Conservation (phyloP, 768 basidiomycete species). For the Tulasnella sp. region DNA sequence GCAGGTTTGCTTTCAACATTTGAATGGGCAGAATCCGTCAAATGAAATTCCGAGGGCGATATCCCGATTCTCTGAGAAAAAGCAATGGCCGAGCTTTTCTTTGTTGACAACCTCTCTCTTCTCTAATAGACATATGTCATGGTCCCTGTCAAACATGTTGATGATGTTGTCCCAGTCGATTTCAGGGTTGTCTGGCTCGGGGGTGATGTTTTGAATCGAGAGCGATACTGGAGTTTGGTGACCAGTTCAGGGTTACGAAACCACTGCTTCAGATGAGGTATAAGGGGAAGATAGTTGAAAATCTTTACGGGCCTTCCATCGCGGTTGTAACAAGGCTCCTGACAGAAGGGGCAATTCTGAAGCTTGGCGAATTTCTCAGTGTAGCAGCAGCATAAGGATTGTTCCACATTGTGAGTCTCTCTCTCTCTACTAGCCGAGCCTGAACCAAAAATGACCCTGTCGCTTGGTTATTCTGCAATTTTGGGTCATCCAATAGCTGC, state of each 20-base stretch:
- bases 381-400: conserved; percentile 45
- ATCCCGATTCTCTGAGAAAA: conserved; percentile 44
- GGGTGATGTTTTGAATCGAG: conserved; percentile 32
- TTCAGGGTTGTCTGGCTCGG: not conserved
- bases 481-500: too few relatives aligned
- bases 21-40: conserved; percentile 47
- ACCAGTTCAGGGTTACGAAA: conserved; percentile 34
- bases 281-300: conserved; percentile 45
- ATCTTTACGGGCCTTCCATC: conserved; percentile 34
- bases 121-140: conserved; percentile 37
- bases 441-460: too few relatives aligned
- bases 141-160: conserved; percentile 42
- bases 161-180: conserved; percentile 32
- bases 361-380: conserved; percentile 38
- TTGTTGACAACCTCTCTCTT: conserved; percentile 38
- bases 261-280: conserved; percentile 39
- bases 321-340: conserved; percentile 35
- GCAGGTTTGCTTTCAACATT: conserved; percentile 37
- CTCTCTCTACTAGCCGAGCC: too few relatives aligned
- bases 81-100: conserved; percentile 33
- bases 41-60: conserved; percentile 46
- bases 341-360: conserved; percentile 42
- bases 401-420: too few relatives aligned
- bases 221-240: conserved; percentile 38
- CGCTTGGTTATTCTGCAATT: too few relatives aligned